Evolutionary conservation across 1,284 basidiomycete genomes (phyloP), one percentile per base, ranked within the genome.

Genomic region (Pseudozyma sp.): DNA sequence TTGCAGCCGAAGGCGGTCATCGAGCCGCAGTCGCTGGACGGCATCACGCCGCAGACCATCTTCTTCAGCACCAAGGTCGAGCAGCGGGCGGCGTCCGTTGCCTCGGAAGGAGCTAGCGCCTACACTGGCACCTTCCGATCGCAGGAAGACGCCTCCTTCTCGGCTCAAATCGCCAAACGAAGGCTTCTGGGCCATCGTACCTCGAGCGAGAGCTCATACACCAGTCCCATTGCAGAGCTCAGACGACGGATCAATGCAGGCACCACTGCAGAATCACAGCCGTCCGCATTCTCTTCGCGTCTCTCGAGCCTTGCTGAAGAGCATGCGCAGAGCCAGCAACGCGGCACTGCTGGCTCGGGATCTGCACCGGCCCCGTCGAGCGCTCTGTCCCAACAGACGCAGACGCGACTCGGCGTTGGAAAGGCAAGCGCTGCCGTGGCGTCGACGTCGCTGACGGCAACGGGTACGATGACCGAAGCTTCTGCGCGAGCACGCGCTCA

Each of bases 31-130:
- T 93, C 81, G 88, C 95, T 44, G 90, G 76, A 84, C 14, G 79
- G 92, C 4, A 92, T 97, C n/a, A 92, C 94, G 0, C 94, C 94
- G 6, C 94, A 94, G 69, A 99, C 95, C 0, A 92, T 99, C 24
- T 98, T 99, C 85, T 88, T 99, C 76, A 93, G 90, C 40, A 45
- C 70, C 31, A 79, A 68, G 35, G 40, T 57, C 4, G 57, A 60
- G 10, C 46, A 50, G 33, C 54, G 56, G 13, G 50, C 57, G 39
- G 46, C 54, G 30, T 35, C 50, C n/a, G 29, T 46, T 3, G 52
- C 53, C 1, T 62, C 58, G 13, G 62, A 68, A 29, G 53, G 61
- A n/a, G 71, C 62, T 24, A 74, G 66, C 42, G 51, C 62, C 17
- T 58, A 57, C 30, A 74, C 68, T 1, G 67, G 68, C 7, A 79